These are phyloP conservation scores for Solanum paucissectum DNA, from an alignment of 257 asterid genomes.

Conservation along the genomic window DNA sequence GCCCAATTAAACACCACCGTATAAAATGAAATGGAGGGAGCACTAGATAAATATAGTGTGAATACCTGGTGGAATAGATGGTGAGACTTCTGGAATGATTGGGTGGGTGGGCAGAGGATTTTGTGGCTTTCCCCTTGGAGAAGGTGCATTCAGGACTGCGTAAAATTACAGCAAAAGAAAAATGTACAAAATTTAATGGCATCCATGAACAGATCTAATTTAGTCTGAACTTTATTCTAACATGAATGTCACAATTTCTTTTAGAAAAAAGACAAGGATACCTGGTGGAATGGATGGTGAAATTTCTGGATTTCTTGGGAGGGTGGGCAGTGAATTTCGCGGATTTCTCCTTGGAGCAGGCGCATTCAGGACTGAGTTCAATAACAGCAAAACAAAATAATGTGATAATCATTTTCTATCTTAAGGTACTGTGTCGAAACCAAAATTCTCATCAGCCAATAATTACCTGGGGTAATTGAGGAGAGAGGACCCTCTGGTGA, in stretches of 20 bases:
- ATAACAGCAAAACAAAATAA: not conserved
- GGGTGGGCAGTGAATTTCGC: conserved; percentile 22
- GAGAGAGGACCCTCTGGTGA: conserved; percentile 19
- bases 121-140: conserved; percentile 3
- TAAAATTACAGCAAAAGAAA: not conserved
- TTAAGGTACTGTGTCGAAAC: not conserved
- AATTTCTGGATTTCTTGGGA: conserved; percentile 15
- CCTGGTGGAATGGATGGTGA: conserved; percentile 43
- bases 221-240: conserved; percentile 2
- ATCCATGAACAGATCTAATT: conserved; percentile 1
- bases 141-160: conserved; percentile 7
- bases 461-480: not conserved
- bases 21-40: not conserved
- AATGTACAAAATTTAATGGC: not conserved
- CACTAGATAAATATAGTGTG: not conserved
- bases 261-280: not conserved
- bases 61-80: conserved; percentile 17
- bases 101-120: conserved; percentile 3
- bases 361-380: conserved; percentile 15
- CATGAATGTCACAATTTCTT: not conserved
- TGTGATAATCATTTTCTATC: not conserved
- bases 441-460: not conserved
- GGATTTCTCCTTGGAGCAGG: conserved; percentile 23
- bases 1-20: not conserved
- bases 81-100: conserved; percentile 4